Evolutionary conservation across 345 rosid genomes (phyloP).

Genomic region (Camelina hispida): DNA sequence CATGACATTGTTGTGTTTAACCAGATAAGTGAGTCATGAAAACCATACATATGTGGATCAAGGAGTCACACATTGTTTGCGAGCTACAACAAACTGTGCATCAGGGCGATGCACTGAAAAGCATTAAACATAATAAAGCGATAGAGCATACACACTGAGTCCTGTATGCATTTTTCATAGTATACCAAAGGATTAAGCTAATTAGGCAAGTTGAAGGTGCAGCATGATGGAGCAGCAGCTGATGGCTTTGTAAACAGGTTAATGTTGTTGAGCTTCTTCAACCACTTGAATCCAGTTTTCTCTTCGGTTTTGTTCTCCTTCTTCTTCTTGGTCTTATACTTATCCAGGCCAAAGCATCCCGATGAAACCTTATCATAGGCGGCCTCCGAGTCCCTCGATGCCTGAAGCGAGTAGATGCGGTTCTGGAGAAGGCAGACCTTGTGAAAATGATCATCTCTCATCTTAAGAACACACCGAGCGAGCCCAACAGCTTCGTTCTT

Average conservation of each 20-base stretch:
- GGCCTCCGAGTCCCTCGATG: slow-evolving; percentile 47
- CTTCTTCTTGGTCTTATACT: slow-evolving; percentile 51
- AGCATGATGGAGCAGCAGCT: slow-evolving; percentile 42
- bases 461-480: slow-evolving; percentile 57
- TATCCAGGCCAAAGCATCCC: slow-evolving; percentile 57
- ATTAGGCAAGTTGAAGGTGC: slow-evolving; percentile 30
- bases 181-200: slow-evolving; percentile 27
- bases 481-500: slow-evolving; percentile 69
- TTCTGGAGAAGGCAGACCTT: slow-evolving; percentile 52
- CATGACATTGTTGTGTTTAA: slow-evolving; percentile 41
- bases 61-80: slow-evolving; percentile 29
- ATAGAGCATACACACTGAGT: slow-evolving; percentile 19
- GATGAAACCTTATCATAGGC: slow-evolving; percentile 41
- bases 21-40: slow-evolving; percentile 42
- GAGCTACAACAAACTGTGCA: slow-evolving; percentile 35
- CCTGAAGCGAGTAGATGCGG: slow-evolving; percentile 48
- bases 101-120: slow-evolving; percentile 37
- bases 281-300: slow-evolving; percentile 46
- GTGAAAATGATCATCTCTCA: slow-evolving; percentile 68
- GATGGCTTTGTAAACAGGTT: slow-evolving; percentile 39
- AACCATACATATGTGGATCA: slow-evolving; percentile 36
- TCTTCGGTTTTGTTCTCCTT: slow-evolving; percentile 39
- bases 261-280: slow-evolving; percentile 39
- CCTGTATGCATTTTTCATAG: slow-evolving; percentile 24
- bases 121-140: slow-evolving; percentile 6